Evolutionary conservation across 495 filamentous ascomycete genomes (phyloP), one percentile per base, ranked within the genome.

Genomic region (Lasiosphaeria miniovina): DNA sequence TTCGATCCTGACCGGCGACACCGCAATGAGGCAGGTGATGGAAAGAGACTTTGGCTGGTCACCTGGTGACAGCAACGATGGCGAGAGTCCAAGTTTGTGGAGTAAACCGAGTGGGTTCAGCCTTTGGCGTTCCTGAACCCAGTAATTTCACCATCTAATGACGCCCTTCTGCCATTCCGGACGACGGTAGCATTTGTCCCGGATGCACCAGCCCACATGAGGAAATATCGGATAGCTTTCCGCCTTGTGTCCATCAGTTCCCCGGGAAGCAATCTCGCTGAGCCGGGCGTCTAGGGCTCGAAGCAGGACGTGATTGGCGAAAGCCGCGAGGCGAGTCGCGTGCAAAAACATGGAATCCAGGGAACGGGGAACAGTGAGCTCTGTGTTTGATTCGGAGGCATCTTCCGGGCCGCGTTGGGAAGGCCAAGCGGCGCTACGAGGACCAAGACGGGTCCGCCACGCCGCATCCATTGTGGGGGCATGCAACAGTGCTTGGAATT

Each of bases 201-300:
- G 52, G 45, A n/a, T 52, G 10, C 10, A 9, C 38, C 38, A 41
- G 24, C 36, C 8, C 49, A 57, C 36, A 54, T 15, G 17, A 51
- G 54, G 63, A 55, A 54, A 67, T 52, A 43, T 61, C 62, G 66
- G 63, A 54, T 52, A 57, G 45, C 5, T 32, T 54, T 33, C 66
- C 66, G 66, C 49, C 66, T 65, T 61, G 61, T 53, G 31, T 12
- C 36, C 41, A 31, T 60, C 50, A 52, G 35, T 14, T 38, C 17
- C 7, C 49, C 38, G 11, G 40, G 36, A 43, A 9, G 34, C 54
- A 60, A 63, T 59, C 52, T 67, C 52, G 36, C 12, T 24, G 61
- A 54, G 57, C 65, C 61, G 61, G 55, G 9, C 15, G 38, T n/a
- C 17, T 24, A 24, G 24, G 24, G 24, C 24, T 24, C 24, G 24